A percentile compares a stretch with the other conserved stretches of the same genome.
Conservation (phyloP, 164 flowering plant species). For the Berberis vulgaris region DNA sequence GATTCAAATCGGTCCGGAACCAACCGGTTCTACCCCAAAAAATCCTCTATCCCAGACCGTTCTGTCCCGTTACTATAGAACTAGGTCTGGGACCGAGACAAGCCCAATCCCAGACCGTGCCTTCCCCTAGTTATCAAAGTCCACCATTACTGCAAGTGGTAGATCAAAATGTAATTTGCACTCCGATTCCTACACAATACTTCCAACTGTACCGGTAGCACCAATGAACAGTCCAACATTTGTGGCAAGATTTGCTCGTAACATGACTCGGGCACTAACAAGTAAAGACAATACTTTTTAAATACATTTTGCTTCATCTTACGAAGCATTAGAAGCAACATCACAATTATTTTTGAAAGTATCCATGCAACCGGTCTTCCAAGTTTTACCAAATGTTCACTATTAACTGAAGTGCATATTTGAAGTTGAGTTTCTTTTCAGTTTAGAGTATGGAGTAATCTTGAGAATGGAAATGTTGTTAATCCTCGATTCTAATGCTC, state of each 20-base stretch:
- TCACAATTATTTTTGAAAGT: background rate
- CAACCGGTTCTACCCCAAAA: too few species aligned
- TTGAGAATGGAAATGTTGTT: background rate
- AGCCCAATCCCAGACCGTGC: too few species aligned
- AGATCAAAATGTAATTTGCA: background rate
- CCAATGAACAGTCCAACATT: background rate
- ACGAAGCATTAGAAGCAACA: background rate
- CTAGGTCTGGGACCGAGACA: too few species aligned
- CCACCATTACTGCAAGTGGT: background rate
- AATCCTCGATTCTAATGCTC: background rate
- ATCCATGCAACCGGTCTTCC: background rate
- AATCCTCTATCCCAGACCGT: too few species aligned
- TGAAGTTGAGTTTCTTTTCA: background rate
- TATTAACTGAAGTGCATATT: background rate
- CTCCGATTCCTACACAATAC: background rate
- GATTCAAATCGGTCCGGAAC: too few species aligned
- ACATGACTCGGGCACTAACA: background rate
- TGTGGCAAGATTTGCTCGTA: background rate
- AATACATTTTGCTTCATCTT: background rate
- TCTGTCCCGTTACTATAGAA: too few species aligned
- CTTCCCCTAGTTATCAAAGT: background rate
- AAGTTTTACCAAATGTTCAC: background rate
- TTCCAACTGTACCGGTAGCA: background rate
- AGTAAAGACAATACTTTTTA: background rate
- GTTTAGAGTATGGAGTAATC: background rate